Evolutionary conservation across 176 grass and related monocot genomes (phyloP).

Genomic region (Ampelocalamus luodianensis): DNA sequence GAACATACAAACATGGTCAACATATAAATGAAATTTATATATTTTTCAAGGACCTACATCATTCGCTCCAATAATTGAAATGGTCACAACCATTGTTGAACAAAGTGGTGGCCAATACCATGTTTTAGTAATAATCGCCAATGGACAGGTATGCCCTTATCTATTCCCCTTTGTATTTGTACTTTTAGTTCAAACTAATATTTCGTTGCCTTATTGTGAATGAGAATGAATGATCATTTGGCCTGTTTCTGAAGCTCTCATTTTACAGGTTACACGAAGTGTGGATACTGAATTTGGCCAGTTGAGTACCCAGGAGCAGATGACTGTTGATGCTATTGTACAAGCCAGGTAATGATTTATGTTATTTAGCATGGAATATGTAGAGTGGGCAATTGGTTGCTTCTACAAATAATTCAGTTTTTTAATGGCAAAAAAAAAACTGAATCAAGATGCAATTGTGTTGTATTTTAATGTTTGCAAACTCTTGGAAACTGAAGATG

Average conservation of each 20-base stretch:
- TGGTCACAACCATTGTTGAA: slow-evolving; percentile 90
- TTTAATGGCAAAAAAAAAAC: not conserved
- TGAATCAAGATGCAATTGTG: slow-evolving; percentile 23
- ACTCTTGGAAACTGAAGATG: not conserved
- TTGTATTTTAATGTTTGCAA: slow-evolving; percentile 31
- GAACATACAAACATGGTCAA: slow-evolving; percentile 2
- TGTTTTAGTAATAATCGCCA: slow-evolving; percentile 91
- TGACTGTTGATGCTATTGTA: slow-evolving; percentile 93
- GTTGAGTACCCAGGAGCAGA: slow-evolving; percentile 84
- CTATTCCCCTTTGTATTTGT: not conserved
- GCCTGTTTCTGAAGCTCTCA: slow-evolving; percentile 29
- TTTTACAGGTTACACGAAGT: slow-evolving; percentile 83
- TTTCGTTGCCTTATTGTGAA: not conserved
- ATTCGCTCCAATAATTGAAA: slow-evolving; percentile 92
- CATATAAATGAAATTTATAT: slow-evolving; percentile 23
- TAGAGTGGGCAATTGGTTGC: not conserved
- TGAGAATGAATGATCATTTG: not conserved
- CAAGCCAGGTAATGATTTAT: slow-evolving; percentile 71
- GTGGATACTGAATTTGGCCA: slow-evolving; percentile 78
- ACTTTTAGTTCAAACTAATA: slow-evolving; percentile 17
- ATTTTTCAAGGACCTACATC: slow-evolving; percentile 83
- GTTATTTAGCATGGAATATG: slow-evolving; percentile 10
- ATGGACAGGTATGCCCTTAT: slow-evolving; percentile 73
- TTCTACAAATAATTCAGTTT: not conserved
- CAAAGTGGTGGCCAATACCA: slow-evolving; percentile 92